Conservation (phyloP, 2,329 filamentous ascomycete genomes). For the Geosmithia flava region DNA sequence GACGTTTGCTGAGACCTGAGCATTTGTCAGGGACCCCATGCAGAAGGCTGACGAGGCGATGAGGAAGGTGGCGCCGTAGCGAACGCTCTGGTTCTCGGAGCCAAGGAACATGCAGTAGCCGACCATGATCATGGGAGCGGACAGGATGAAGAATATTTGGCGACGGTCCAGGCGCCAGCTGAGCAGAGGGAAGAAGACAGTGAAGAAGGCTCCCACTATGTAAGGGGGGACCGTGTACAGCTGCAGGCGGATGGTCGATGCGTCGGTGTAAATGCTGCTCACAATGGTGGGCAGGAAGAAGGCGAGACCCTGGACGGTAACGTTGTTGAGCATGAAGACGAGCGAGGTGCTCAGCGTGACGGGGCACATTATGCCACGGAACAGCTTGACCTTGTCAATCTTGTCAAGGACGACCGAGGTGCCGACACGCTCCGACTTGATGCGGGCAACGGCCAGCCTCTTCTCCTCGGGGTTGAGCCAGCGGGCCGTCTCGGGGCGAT, state of each 20-base stretch:
- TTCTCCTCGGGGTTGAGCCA: slow-evolving; percentile 58
- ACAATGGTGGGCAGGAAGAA: slow-evolving; percentile 63
- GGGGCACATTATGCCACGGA: slow-evolving; percentile 51
- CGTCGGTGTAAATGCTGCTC: slow-evolving; percentile 49
- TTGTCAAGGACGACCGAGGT: slow-evolving; percentile 51
- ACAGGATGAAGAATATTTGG: slow-evolving; percentile 46
- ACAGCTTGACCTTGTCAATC: slow-evolving; percentile 44
- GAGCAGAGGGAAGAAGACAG: slow-evolving; percentile 45
- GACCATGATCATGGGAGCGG: slow-evolving; percentile 51
- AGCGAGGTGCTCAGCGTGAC: slow-evolving; percentile 42
- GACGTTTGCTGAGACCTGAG: slow-evolving; percentile 57
- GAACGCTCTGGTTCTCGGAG: slow-evolving; percentile 32
- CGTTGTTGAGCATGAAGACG: slow-evolving; percentile 53
- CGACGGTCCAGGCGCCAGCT: slow-evolving; percentile 49
- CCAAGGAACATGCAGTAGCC: slow-evolving; percentile 63
- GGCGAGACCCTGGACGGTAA: slow-evolving; percentile 58
- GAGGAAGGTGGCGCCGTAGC: slow-evolving; percentile 61
- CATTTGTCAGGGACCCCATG: slow-evolving; percentile 53
- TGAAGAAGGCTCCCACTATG: slow-evolving; percentile 55
- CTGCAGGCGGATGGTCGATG: slow-evolving; percentile 47
- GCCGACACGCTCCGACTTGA: slow-evolving; percentile 56
- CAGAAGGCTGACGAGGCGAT: slow-evolving; percentile 52
- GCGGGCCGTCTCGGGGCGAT: slow-evolving; percentile 52
- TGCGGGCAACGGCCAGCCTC: slow-evolving; percentile 49
- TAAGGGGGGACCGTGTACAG: slow-evolving; percentile 62